Base-by-base conservation (phyloP, 306 rosid species). In the Biancaea sappan region DNA sequence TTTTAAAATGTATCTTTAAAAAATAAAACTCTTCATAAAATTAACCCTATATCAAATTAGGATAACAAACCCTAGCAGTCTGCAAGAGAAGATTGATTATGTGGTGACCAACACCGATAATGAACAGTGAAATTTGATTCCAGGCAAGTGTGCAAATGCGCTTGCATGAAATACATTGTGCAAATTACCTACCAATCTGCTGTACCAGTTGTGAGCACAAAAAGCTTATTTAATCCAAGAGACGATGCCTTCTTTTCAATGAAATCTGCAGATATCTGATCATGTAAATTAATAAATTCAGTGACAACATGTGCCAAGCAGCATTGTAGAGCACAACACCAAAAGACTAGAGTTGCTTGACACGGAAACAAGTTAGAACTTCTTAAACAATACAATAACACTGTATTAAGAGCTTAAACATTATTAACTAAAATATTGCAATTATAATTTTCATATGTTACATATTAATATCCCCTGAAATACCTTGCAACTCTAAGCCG, bases 201-300 rank as follows among this genome's bases (percentile, higher is more conserved):
- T 56, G 92, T 87, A 14, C 92, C 85, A 4, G 97, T 91, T n/a
- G 94, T 91, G 0, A 91, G 88, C 71, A 91, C 79, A 70, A 91
- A 91, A 67, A 91, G 89, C 77, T 66, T 88, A 54, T 85, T 87
- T 66, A 91, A 70, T 48, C 92, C 90, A 37, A 87, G 79, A 22
- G 83, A 84, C 59, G 88, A 73, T 8, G 97, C 88, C 77, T 91
- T 91, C 89, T 80, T 91, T 79, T 91, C 97, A 54, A 91, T 79
- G 68, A 83, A 91, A 82, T 91, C 97, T 91, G 88, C 79, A 71
- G 24, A 19, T 8, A 80, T 62, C 56, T 28, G 37, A 48, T 64
- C 48, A 51, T 38, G 15, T 24, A 52, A 59, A 62, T 54, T 50
- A 43, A 38, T 8, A 38, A 44, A 63, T 71, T 22, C 9, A 10